Conservation (phyloP, 768 basidiomycete species). For the Xerocomus spinulosus region DNA sequence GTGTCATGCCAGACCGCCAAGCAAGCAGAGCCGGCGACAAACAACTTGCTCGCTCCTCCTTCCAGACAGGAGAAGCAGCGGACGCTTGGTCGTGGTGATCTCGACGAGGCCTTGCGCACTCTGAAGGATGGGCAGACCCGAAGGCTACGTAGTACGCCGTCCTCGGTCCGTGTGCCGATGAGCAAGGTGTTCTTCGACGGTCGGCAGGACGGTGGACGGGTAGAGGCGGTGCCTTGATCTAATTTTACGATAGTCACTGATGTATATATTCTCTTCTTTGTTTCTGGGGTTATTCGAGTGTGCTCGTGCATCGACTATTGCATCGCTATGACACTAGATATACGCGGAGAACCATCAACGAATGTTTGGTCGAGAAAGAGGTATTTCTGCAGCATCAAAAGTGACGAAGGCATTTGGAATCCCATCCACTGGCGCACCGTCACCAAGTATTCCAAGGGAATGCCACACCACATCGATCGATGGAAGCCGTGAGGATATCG, state of each 20-base stretch:
- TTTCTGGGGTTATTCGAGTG: no score
- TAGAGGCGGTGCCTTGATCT: not conserved
- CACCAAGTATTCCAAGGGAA: slow-evolving; percentile 62
- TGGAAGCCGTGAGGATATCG: slow-evolving; percentile 55
- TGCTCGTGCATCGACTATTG: no score
- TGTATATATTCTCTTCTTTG: no score
- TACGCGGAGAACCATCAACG: no score
- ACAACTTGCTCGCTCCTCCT: slow-evolving; percentile 36
- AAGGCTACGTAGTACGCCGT: slow-evolving; percentile 9
- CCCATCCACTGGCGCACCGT: no score
- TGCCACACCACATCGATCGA: slow-evolving; percentile 52
- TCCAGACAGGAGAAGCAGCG: slow-evolving; percentile 40
- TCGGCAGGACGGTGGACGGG: slow-evolving; percentile 13
- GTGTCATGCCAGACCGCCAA: slow-evolving; percentile 41
- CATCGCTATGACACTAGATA: no score
- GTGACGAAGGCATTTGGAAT: no score
- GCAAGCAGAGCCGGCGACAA: slow-evolving; percentile 20
- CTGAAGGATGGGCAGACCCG: slow-evolving; percentile 54
- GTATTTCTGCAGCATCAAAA: no score
- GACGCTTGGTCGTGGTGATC: slow-evolving; percentile 69
- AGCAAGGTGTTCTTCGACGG: slow-evolving; percentile 29
- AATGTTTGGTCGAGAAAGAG: no score
- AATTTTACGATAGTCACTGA: not conserved
- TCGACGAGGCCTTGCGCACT: slow-evolving; percentile 83
- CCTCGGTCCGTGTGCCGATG: slow-evolving; percentile 11